These are phyloP conservation scores for Sphaerobolus stellatus DNA, from an alignment of 1,284 basidiomycete species.

Conservation along the genomic window DNA sequence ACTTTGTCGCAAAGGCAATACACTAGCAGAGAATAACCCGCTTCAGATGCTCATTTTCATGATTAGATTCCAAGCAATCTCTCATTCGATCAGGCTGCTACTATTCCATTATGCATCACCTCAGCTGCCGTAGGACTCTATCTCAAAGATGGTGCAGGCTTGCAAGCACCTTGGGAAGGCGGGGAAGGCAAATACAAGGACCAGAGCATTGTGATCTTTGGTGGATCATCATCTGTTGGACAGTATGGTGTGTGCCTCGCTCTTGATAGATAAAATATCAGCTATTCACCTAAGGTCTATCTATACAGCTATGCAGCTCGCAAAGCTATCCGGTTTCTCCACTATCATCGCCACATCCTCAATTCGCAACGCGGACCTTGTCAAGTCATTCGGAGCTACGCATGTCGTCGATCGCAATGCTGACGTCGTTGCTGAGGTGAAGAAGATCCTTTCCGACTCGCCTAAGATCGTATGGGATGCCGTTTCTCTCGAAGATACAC, in stretches of 20 bases:
- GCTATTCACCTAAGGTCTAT: not conserved
- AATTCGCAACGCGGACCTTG: slow-evolving; percentile 37
- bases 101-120: slow-evolving; percentile 36
- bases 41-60: too few species aligned
- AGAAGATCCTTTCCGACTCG: slow-evolving; percentile 20
- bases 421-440: slow-evolving; percentile 22
- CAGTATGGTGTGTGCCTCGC: slow-evolving; percentile 35
- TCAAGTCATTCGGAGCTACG: slow-evolving; percentile 55
- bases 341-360: slow-evolving; percentile 56
- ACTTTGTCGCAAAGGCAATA: slow-evolving; percentile 47
- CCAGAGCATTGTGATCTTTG: slow-evolving; percentile 41
- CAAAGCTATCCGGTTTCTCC: slow-evolving; percentile 49
- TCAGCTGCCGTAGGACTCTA: slow-evolving; percentile 42
- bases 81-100: slow-evolving; percentile 42
- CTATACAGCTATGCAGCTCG: slow-evolving; percentile 47
- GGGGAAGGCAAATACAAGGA: slow-evolving; percentile 36
- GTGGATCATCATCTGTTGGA: slow-evolving; percentile 42
- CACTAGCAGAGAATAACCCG: too few species aligned
- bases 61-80: slow-evolving; percentile 33
- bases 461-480: slow-evolving; percentile 39
- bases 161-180: slow-evolving; percentile 23
- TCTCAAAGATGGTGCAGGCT: slow-evolving; percentile 17
- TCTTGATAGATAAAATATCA: not conserved
- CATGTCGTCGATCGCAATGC: slow-evolving; percentile 49
- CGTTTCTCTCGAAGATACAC: slow-evolving; percentile 32